Percentiles rank a stretch among this genome's conserved stretches.
These are phyloP conservation scores for Leishmania guyanensis DNA, from an alignment of 208 protist genomes.

Conservation along the genomic window DNA sequence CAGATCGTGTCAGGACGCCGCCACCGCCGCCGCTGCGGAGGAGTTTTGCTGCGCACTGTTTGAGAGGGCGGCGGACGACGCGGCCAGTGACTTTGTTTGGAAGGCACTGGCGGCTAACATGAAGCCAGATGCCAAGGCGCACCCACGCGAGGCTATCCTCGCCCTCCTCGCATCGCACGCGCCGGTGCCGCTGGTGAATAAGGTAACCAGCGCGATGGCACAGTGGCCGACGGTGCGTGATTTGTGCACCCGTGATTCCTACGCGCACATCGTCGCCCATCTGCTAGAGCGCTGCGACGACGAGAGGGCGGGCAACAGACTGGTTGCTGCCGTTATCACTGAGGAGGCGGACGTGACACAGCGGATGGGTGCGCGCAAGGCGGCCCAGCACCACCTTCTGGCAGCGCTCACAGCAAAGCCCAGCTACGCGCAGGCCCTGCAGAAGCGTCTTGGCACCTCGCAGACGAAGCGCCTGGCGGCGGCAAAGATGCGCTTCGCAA, in stretches of 20 bases:
- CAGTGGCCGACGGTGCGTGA: constrained; percentile 57
- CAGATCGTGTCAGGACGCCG: constrained; percentile 19
- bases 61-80: constrained; percentile 13
- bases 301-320: constrained; percentile 30
- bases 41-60: constrained; percentile 31
- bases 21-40: constrained; percentile 7
- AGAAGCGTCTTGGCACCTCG: constrained; percentile 44
- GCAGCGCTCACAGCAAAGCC: constrained; percentile 46
- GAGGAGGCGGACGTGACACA: constrained; percentile 52
- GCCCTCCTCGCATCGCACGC: constrained; percentile 45
- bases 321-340: constrained; percentile 46
- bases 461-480: constrained; percentile 53
- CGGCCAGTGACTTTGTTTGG: constrained; percentile 45
- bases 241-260: constrained; percentile 43
- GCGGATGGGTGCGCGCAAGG: constrained; percentile 51
- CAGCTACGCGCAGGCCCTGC: constrained; percentile 41
- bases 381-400: constrained; percentile 60
- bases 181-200: constrained; percentile 26
- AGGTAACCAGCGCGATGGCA: constrained; percentile 39
- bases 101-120: constrained; percentile 25
- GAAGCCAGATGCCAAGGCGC: constrained; percentile 18
- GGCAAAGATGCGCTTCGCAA: constrained; percentile 64
- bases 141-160: constrained; percentile 49
- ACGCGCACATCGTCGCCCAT: constrained; percentile 48
- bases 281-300: constrained; percentile 46